These are phyloP conservation scores for Aethionema arabicum DNA, from an alignment of 345 rosid species.

Conservation along the genomic window DNA sequence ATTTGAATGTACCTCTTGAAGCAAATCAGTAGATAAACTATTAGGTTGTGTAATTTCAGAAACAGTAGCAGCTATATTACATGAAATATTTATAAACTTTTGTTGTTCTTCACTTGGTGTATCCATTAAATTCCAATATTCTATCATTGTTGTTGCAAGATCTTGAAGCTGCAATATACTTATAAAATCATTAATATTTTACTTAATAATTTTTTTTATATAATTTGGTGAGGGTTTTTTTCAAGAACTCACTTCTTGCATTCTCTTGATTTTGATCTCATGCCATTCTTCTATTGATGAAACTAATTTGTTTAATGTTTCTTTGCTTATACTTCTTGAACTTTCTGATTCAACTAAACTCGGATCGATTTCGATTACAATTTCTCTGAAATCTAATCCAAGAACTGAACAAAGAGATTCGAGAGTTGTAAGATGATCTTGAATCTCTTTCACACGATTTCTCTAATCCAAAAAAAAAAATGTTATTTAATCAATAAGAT, in stretches of 20 bases:
- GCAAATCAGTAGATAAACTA: slow-evolving; percentile 68
- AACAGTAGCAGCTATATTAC: slow-evolving; percentile 91
- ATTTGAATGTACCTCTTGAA: slow-evolving; percentile 39
- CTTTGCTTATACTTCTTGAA: slow-evolving; percentile 49
- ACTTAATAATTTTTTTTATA: background rate
- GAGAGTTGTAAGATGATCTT: slow-evolving; percentile 47
- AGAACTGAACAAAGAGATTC: slow-evolving; percentile 69
- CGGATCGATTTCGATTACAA: slow-evolving; percentile 51
- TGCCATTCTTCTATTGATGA: slow-evolving; percentile 48
- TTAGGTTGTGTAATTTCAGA: slow-evolving; percentile 86
- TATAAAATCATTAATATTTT: background rate
- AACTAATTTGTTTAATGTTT: slow-evolving; percentile 51
- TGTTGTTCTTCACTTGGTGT: slow-evolving; percentile 94
- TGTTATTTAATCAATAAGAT: background rate
- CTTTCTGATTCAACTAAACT: slow-evolving; percentile 55
- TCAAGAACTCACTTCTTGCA: slow-evolving; percentile 58
- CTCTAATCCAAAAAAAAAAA: slow-evolving; percentile 41
- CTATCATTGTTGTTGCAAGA: slow-evolving; percentile 82
- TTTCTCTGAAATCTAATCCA: slow-evolving; percentile 56
- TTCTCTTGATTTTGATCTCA: slow-evolving; percentile 74
- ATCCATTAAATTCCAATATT: slow-evolving; percentile 93
- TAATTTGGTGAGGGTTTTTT: slow-evolving; percentile 2
- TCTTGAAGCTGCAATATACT: slow-evolving; percentile 82
- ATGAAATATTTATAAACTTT: slow-evolving; percentile 67
- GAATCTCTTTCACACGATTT: slow-evolving; percentile 62